Base-by-base conservation (phyloP, 1,284 basidiomycete species). In the Boletus sp. region DNA sequence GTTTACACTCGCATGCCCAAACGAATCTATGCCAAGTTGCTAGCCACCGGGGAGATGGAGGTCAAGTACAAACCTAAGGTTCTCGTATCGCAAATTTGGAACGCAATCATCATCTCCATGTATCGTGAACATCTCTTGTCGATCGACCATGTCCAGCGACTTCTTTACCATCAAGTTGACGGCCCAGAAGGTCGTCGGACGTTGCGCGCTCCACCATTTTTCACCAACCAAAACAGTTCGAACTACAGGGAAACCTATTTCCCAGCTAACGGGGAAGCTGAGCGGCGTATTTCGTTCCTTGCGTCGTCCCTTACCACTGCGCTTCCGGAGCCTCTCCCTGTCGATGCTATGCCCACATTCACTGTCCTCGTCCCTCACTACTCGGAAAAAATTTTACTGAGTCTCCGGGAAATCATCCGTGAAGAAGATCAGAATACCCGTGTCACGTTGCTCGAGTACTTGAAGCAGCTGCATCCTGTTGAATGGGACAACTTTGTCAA, bases 401-500 rank as follows among this genome's bases (percentile, higher is more conserved):
- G 92, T 62, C 77, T 97, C 36, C 82, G 94, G 48, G 94, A 97
- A 70, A 97, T 97, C 59, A 97, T 97, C 58, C 82, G 93, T 54
- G 94, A 97, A 69, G 94, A 96, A 65, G 93, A 97, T 64, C 91
- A 94, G 68, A 94, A 84, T 67, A 94, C 94, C 3, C 91, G 94
- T 16, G 94, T 97, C 49, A 97, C 94, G 3, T 74, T 96, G 19
- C 78, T 97, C 54, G 94, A 96, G 70, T 97, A 99, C 69, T 78
- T 99, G 66, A 99, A 99, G 73, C 95, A 99, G 70, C 78, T 99
- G 34, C 95, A 99, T 69, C 94, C 95, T n/a, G 79, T 98, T 53
- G 96, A 99, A 69, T 99, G 96, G 96, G 95, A 98, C 74, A 99
- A 99, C 72, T 99, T 99, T 64, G 96, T 99, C 60, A 94, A 97